Base-by-base conservation (phyloP, 148 eudicot genomes). In the Amaranthus palmeri region DNA sequence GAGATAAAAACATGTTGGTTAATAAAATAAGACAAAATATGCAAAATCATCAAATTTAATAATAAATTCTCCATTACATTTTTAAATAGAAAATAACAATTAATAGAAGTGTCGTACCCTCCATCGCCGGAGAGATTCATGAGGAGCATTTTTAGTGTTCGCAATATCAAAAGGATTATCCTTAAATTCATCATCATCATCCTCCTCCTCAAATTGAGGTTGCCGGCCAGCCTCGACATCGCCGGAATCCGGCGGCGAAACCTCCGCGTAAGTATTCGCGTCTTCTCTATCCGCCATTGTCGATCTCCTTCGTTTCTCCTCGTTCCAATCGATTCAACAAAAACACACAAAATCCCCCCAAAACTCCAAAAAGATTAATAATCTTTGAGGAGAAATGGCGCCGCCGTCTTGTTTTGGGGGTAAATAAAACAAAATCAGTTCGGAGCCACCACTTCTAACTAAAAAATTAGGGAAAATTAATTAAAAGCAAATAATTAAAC, bases 111-210 rank as follows among this genome's bases (percentile, higher is more conserved):
- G 53, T 36, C 84, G 55, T 81, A 92, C 97, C 96, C 97, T 88
- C 97, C 97, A 92, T 36, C 97, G 79, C 63, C 51, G 83, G 46
- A 92, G 90, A 14, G 84, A 57, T 15, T 88, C 85, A 49, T 74
- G 54, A 9, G 93, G 76, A 9, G 91, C 91, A 61, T 86, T 90
- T 75, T 92, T 92, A 67, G 96, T 90, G 50, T 80, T 84, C 50
- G 61, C 90, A 75, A 92, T 90, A 72, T 88, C 96, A 65, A 92
- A 92, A 76, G 98, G 98, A 46, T 78, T 79, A 72, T 88, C 96
- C 3, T 61, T 61, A 7, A 15, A 59, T 17, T 50, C 57, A 14
- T 74, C 71, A n/a, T 71, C 81, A 11, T 74, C 81, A 3, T 65
- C 73, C 43, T 77, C 79, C 8, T 71, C 74, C 54, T 18, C 69